Percentiles rank a stretch among this genome's conserved stretches.
These are phyloP conservation scores for Solanum ossicruentum DNA, from an alignment of 257 asterid genomes.

Conservation along the genomic window DNA sequence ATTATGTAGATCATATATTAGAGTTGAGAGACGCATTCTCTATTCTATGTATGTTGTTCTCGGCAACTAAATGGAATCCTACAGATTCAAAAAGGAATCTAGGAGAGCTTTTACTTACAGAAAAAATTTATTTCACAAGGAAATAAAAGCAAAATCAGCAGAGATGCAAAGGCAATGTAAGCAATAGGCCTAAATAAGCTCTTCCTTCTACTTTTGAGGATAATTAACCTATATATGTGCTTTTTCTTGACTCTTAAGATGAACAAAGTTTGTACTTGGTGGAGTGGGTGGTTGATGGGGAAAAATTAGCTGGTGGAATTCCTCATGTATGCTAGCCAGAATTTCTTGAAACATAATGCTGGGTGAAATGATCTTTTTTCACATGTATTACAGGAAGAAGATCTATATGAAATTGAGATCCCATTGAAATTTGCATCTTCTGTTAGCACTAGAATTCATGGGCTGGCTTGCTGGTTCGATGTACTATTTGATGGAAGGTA, in stretches of 20 bases:
- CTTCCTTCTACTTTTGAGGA: neutral
- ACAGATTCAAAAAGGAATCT: neutral
- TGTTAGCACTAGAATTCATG: constrained; percentile 83
- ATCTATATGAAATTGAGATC: constrained; percentile 71
- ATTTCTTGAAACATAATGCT: neutral
- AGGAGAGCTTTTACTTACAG: neutral
- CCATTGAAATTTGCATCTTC: constrained; percentile 65
- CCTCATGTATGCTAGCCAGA: neutral
- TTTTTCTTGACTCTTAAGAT: neutral
- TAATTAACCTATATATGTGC: neutral
- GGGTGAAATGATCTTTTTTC: neutral
- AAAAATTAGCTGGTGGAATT: neutral
- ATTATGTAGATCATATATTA: neutral
- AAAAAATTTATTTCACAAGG: neutral
- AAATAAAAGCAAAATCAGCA: neutral
- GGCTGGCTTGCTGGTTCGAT: constrained; percentile 98
- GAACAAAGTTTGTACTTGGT: neutral
- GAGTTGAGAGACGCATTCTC: neutral
- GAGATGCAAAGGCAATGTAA: neutral
- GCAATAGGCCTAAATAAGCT: neutral
- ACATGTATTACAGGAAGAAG: constrained; percentile 65
- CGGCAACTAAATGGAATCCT: neutral
- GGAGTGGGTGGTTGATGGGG: neutral
- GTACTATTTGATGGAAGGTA: constrained; percentile 94
- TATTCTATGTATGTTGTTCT: neutral